Base-by-base conservation (phyloP, 805 yeast genomes). In the Maudiozyma serrabonitensis region DNA sequence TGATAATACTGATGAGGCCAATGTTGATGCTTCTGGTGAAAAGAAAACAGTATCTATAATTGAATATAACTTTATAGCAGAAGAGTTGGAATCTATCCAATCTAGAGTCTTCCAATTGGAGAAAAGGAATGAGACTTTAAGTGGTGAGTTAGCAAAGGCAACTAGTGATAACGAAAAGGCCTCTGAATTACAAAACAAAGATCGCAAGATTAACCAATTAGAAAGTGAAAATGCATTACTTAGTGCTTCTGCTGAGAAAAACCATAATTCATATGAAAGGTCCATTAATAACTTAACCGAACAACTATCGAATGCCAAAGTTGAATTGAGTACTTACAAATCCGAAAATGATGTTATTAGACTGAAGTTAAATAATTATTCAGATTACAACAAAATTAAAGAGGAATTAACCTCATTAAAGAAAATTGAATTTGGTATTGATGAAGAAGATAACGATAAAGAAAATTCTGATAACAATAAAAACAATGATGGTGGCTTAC, bases 331-430 rank as follows among this genome's bases (percentile, higher is more conserved):
- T 1, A 76, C 76, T 42, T 69, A 76, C 52, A 63, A 66, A n/a
- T 63, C 66, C 15, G 91, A 84, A 61, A 64, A 78, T 25, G 70
- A 69, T 9, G 61, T 63, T 4, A 68, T 85, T 54, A 78, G 76
- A 57, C 67, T 69, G 25, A 75, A 77, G 49, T 60, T 84, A 42
- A 68, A 69, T 3, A 64, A 70, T 32, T 78, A 80, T 46, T 68
- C 74, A 2, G 96, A 89, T 61, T 89, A 90, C 64, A 89, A 85
- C 47, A 89, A 87, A 53, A 63, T 89, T 45, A 88, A 87, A 62
- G 76, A 79, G 46, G 96, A 90, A 59, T 70, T 90, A 54, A 76
- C 75, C 18, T 76, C 88, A 25, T 63, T 89, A 52, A 80, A 84
- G 61, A 81, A 82, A 54, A 82, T 88, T 38, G 87, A 86, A 58